Evolutionary conservation across 2,329 filamentous ascomycete species (phyloP), one percentile per base, ranked within the genome.

Genomic region (Trichoderma koningiopsis): DNA sequence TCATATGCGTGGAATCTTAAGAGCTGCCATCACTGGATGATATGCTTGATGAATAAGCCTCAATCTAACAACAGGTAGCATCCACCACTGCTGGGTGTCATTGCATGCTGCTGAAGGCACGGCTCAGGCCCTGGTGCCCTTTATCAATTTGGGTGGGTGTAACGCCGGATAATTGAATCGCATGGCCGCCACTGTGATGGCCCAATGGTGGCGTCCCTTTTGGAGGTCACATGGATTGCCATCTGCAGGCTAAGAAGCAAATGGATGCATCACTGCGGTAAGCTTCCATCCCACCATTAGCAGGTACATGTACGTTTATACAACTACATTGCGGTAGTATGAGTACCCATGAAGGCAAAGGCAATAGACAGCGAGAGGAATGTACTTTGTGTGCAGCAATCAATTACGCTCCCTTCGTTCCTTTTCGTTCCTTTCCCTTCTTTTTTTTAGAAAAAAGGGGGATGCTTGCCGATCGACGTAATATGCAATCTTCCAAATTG

Each of bases 81-180:
- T 24, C 47, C 47, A 49, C 2, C n/a, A 22, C 43, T 22, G 3
- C n/a, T 22, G 19, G n/a, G 43, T 22, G 43, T 11, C n/a, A 22
- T 49, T n/a, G 59, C 60, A 62, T 62, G 60, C 49, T 33, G 31
- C 24, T 35, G 60, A 31, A 52, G 22, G n/a, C n/a, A 49, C 22
- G 27, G 6, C 43, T 52, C 19, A 31, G 16, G 29, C 13, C 59
- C 31, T 47, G 59, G 47, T n/a, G 43, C 29, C 13, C n/a, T 24
- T n/a, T 24, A 13, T 29, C 49, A n/a, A 16, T 13, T 40, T 55
- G 13, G 16, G 40, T 8, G 22, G 29, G 37, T 14, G 43, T 47
- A 53, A 47, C 60, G 8, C 60, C 60, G 60, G 60, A 63, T 63
- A 53, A 63, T 63, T 52, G 60, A 49, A 63, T 63, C 60, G 60